Conservation (phyloP, 2,329 filamentous ascomycete genomes). For the Metarhizium sp. region DNA sequence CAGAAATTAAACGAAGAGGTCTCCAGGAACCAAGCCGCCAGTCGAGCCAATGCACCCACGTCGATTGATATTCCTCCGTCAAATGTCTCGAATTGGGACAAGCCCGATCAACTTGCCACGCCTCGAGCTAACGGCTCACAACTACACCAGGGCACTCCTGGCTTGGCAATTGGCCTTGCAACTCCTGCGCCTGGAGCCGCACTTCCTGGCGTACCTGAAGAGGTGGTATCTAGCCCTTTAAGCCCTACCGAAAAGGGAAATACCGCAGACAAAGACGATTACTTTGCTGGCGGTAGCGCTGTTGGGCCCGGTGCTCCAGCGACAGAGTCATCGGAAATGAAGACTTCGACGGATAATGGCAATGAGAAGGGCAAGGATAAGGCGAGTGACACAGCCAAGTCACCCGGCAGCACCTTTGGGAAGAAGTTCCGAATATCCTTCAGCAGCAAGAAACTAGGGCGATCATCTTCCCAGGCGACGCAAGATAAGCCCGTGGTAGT, state of each 20-base stretch:
- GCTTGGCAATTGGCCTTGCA: conserved; percentile 67
- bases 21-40: conserved; percentile 47
- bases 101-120: conserved; percentile 42
- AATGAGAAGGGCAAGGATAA: conserved; percentile 38
- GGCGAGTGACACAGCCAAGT: conserved; percentile 45
- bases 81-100: conserved; percentile 25
- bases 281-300: conserved; percentile 56
- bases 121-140: conserved; percentile 57
- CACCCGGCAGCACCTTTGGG: conserved; percentile 57
- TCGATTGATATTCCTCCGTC: conserved; percentile 42
- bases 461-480: conserved; percentile 49
- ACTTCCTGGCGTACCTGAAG: conserved; percentile 41
- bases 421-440: conserved; percentile 84
- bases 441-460: conserved; percentile 73
- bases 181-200: conserved; percentile 43
- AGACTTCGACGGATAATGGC: conserved; percentile 36
- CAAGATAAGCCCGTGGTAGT: conserved; percentile 62
- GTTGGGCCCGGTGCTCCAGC: conserved; percentile 2
- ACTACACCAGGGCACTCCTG: conserved; percentile 58
- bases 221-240: conserved; percentile 31
- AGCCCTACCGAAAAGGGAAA: conserved; percentile 48
- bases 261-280: conserved; percentile 62
- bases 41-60: conserved; percentile 47
- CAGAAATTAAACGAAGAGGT: conserved; percentile 54
- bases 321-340: conserved; percentile 39